Evolutionary conservation across 768 basidiomycete species (phyloP), one percentile per base, ranked within the genome.

Genomic region (Panaeolus cyanescens): DNA sequence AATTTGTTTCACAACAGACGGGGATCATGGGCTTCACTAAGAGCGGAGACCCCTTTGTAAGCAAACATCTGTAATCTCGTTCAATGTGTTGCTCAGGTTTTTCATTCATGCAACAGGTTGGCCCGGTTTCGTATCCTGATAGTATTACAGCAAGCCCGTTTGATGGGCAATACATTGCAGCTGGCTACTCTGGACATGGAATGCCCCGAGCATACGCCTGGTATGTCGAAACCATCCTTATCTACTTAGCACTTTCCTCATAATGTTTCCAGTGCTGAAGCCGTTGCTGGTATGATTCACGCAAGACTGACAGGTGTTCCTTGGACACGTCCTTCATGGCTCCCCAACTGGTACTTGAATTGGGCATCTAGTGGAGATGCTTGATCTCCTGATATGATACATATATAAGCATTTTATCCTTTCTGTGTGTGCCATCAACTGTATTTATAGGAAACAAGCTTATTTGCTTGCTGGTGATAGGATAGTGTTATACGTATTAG

Each of bases 1-100:
- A 45, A 10, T 28, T 36, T 28, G 19, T 30, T 40, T 53, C 6
- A 25, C 9, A 13, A 50, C 65, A 93, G 93, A 91, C 89, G 0
- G 93, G 93, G 0, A 91, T 95, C 42, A 92, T 92, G 91, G 93
- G 86, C 0, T 91, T 77, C 65, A 90, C 92, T 0, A 76, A 74
- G 57, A 75, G 74, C 0, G 75, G 77, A 0, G 87, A 89, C 68
- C 92, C 92, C 0, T 85, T 91, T 56, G 91, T 93, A 67, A 59
- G 88, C 76, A 19, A 3, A 12, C 20, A 8, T 17, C 25, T 25
- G n/a, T 55, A 31, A 32, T 5, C 57, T 25, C 31, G 17, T 36
- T 10, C 20, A 50, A 17, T 42, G 5, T 39, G 28, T 39, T 54
- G 50, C 28, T 54, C 22, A 58, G 20, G 12, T 17, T 39, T 10